Percentiles rank a stretch among this genome's conserved stretches.
phyloP scores from a whole-genome alignment of 169 alveolate species.

The Eimeria acervulina region DNA sequence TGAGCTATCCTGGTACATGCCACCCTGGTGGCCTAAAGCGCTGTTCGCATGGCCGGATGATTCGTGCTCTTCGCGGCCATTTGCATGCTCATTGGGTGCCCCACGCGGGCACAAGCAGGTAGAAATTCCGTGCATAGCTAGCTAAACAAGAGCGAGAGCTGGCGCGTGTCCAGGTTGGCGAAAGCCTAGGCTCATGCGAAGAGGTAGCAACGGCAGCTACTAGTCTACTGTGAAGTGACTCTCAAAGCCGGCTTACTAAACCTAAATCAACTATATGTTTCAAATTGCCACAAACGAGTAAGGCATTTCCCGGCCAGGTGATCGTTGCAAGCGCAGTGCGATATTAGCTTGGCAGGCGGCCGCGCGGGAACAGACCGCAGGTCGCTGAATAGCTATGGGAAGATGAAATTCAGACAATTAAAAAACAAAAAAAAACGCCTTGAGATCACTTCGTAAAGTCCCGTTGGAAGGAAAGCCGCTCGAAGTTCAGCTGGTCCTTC shows the following conservation, averaged over 20 bases:
- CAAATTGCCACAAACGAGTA: not conserved
- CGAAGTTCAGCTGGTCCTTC: not conserved
- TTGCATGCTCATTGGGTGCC: constrained; percentile 52
- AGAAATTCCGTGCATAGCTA: constrained; percentile 75
- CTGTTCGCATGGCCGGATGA: not conserved
- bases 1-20: constrained; percentile 7
- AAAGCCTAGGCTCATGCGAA: not conserved
- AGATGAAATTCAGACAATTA: not conserved
- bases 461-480: not conserved
- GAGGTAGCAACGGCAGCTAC: not conserved
- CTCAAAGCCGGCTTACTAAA: not conserved
- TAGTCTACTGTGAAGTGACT: not conserved
- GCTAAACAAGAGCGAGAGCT: not conserved
- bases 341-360: not conserved
- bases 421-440: not conserved
- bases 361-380: not conserved
- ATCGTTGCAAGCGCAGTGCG: not conserved
- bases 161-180: not conserved
- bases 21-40: constrained; percentile 4
- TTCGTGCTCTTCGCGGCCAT: not conserved
- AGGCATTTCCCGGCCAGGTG: not conserved
- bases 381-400: not conserved
- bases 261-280: not conserved
- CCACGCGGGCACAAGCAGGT: constrained; percentile 77
- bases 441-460: not conserved